Conservation (phyloP, 2,329 filamentous ascomycete genomes). For the Calonectria leucothoes region DNA sequence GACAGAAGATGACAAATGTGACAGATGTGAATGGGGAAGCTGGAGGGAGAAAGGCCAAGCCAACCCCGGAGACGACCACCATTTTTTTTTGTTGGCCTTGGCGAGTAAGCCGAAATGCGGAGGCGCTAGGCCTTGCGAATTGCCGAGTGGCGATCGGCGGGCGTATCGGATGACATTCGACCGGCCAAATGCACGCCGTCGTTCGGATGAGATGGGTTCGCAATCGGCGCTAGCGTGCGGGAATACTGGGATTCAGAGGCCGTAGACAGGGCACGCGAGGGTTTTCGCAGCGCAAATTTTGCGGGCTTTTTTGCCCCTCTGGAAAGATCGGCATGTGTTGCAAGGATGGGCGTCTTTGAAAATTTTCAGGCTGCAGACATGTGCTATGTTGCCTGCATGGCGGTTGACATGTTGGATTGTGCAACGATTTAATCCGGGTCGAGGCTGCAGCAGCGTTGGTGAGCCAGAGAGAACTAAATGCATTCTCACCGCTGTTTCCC, state of each 20-base stretch:
- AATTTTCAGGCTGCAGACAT: neutral
- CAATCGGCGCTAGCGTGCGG: neutral
- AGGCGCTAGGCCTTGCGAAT: conserved; percentile 1
- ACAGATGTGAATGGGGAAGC: neutral
- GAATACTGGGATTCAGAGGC: neutral
- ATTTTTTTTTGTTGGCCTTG: neutral
- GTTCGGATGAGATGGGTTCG: neutral
- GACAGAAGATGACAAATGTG: neutral
- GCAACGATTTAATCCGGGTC: neutral
- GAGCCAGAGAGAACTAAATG: neutral
- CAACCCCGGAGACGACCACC: too few species aligned
- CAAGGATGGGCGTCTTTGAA: neutral
- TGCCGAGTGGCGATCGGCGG: neutral
- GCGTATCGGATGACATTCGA: conserved; percentile 5
- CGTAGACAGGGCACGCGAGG: neutral
- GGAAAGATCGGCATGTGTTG: neutral
- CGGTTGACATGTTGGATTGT: neutral
- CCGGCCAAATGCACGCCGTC: neutral
- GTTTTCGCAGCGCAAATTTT: neutral
- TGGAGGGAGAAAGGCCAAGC: too few species aligned
- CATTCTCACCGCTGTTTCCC: neutral
- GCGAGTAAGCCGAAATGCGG: conserved; percentile 20
- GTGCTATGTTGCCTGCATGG: neutral
- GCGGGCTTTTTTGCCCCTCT: neutral
- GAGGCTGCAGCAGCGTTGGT: neutral